Base-by-base conservation (phyloP, 1,284 basidiomycete genomes). In the Ustilago cynodontis region DNA sequence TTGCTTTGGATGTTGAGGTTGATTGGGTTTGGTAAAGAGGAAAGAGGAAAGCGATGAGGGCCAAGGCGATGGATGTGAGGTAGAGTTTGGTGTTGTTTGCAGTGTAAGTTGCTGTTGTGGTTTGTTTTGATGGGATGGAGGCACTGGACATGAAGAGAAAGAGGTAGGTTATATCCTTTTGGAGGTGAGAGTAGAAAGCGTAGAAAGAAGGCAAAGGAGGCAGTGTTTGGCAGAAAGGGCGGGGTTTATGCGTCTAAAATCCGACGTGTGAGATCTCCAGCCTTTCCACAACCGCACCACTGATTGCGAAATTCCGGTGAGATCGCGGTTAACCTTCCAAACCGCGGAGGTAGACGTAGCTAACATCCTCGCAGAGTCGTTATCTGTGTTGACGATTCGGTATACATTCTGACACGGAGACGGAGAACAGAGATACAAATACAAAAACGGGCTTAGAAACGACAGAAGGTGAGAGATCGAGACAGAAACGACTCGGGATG, bases 341-440 rank as follows among this genome's bases (percentile, higher is more conserved):
- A n/a, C n/a, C n/a, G n/a, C n/a, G n/a, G n/a, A n/a, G n/a, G n/a
- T n/a, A n/a, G n/a, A n/a, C n/a, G n/a, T n/a, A n/a, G n/a, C n/a
- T n/a, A n/a, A n/a, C n/a, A n/a, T n/a, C n/a, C n/a, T 33, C 31
- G 6, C 6, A 33, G 31, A 33, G 11, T 6, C 5, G 31, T 33
- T 11, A 33, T 33, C 5, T 6, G 31, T 33, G 31, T 11, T 5
- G 5, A 5, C 11, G 31, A 11, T 33, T 33, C 31, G 31, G 31
- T 6, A 33, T 6, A 33, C 31, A 33, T 33, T 33, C 31, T 33
- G 43, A 56, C 54, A 29, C 37, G 3, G 16, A 26, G 47, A 47
- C 41, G 45, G 47, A 49, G 10, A 33, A 5, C 31, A 11, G 31
- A 33, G 31, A 49, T 57, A 47, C n/a, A 31, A 57, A 47, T 54